Evolutionary conservation across 495 filamentous ascomycete species (phyloP), one percentile per base, ranked within the genome.

Genomic region (Penicillium canescens): DNA sequence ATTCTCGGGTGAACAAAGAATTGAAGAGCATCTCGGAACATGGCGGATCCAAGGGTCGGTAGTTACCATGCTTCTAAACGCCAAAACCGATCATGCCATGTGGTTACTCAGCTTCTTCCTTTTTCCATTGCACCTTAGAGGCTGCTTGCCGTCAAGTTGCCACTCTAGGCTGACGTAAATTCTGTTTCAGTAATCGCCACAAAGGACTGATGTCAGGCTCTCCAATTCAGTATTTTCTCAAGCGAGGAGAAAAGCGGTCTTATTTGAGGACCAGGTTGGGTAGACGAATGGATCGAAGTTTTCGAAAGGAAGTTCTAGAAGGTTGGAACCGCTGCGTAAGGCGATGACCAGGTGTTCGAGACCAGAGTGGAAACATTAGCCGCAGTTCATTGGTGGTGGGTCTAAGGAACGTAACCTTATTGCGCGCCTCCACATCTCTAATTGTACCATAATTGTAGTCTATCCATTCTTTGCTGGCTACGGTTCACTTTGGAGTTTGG

Each of bases 301-400:
- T 4, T 13, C 40, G 11, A 23, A 36, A 42, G 24, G 49, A 51
- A 43, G 14, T 51, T 51, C 48, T 33, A 36, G 48, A 51, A 51
- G 31, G 4, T 9, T 1, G 21, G 33, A 8, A 14, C 34, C 39
- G 28, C 21, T 40, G 24, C 48, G 48, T 16, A 51, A 36, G 28
- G 18, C 13, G 31, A 43, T 51, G 39, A 51, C 49, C 38, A 50
- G 36, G 47, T 9, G 47, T 41, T 50, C 48, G 48, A 51, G 48
- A 42, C 39, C 39, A 14, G 8, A 7, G 48, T 37, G 49, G 49
- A 26, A 36, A 43, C 7, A 4, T 43, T 20, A 37, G 49, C 49
- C 49, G 31, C 49, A 42, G 1, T 12, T 36, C 13, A 51, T 51
- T 51, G 49, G 49, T 5, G 13, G 31, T 6, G 3, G 5, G 6